Evolutionary conservation across 495 filamentous ascomycete species (phyloP).

Genomic region (Penicillium chermesinum): DNA sequence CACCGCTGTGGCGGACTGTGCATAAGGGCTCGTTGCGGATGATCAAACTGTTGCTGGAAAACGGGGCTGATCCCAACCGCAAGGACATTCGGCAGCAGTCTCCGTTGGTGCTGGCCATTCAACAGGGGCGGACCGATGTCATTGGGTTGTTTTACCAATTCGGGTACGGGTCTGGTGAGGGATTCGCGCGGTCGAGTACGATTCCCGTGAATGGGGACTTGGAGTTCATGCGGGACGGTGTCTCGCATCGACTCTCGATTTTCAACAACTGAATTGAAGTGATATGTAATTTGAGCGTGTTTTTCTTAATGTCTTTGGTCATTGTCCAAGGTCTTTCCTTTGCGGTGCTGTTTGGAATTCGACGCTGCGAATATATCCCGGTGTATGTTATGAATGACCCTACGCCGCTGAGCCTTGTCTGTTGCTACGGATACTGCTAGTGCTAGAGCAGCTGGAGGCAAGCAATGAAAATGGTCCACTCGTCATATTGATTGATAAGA

Average conservation of each 20-base stretch:
- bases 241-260: not conserved
- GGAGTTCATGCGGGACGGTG: not conserved
- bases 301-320: not conserved
- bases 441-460: too few relatives aligned
- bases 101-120: slow-evolving; percentile 1
- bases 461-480: too few relatives aligned
- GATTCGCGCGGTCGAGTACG: not conserved
- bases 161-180: not conserved
- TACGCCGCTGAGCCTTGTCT: not conserved
- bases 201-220: not conserved
- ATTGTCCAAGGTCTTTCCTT: not conserved
- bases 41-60: not conserved
- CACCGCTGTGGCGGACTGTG: slow-evolving; percentile 14
- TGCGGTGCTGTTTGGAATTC: not conserved
- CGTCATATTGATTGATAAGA: too few relatives aligned
- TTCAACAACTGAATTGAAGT: not conserved
- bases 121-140: slow-evolving; percentile 4
- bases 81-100: not conserved
- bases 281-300: not conserved
- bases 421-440: not conserved
- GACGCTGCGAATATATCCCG: not conserved
- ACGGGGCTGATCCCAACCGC: slow-evolving; percentile 2
- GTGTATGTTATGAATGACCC: not conserved
- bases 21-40: not conserved
- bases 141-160: slow-evolving; percentile 5